Evolutionary conservation across 257 asterid genomes (phyloP).

Genomic region (Paulownia fortunei): DNA sequence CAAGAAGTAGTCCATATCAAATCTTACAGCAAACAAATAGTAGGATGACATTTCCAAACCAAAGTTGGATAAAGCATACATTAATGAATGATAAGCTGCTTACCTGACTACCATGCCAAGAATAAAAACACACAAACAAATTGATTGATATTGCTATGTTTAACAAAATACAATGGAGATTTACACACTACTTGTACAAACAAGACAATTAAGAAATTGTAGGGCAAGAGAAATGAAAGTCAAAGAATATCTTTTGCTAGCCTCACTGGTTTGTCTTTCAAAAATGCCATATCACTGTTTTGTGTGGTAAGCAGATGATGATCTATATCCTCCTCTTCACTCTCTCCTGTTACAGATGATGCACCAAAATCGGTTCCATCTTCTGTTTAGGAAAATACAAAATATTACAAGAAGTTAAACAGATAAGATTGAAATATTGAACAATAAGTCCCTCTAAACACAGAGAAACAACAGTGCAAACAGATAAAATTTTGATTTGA

Average conservation of each 20-base stretch:
- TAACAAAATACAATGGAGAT: constrained; percentile 27
- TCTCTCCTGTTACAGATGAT: too few species aligned
- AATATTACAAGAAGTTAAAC: not conserved
- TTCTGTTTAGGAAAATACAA: constrained; percentile 41
- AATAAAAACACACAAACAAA: constrained; percentile 27
- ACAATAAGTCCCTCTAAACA: not conserved
- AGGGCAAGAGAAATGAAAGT: constrained; percentile 24
- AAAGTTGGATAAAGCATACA: constrained; percentile 6
- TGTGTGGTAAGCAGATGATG: constrained; percentile 71
- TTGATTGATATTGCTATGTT: constrained; percentile 24
- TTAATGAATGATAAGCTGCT: constrained; percentile 8
- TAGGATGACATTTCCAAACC: not conserved
- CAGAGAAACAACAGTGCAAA: not conserved
- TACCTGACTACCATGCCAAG: not conserved
- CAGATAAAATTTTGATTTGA: not conserved
- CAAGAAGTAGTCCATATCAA: not conserved
- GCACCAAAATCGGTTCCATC: constrained; percentile 54
- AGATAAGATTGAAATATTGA: not conserved
- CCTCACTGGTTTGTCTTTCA: too few species aligned
- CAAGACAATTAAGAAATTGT: constrained; percentile 19
- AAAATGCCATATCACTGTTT: constrained; percentile 70
- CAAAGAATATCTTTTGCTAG: constrained; percentile 71
- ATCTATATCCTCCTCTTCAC: constrained; percentile 64
- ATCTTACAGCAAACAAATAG: not conserved
- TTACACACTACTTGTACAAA: constrained; percentile 42